Evolutionary conservation across 257 asterid species (phyloP).

Genomic region (Gardenia jasminoides): DNA sequence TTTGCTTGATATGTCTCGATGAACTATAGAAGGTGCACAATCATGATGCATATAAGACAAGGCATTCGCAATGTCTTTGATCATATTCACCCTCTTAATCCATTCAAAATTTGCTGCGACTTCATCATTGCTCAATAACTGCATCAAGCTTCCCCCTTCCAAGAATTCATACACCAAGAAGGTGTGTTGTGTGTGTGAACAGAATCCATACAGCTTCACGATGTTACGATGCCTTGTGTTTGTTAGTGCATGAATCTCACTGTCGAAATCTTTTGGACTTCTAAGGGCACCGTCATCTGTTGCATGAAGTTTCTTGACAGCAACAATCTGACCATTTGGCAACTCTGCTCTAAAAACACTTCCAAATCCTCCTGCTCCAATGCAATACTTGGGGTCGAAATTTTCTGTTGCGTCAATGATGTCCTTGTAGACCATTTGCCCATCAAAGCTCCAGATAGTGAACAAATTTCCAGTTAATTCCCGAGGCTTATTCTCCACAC

Average conservation of each 20-base stretch:
- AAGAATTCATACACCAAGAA: slow-evolving; percentile 36
- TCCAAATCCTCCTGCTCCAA: slow-evolving; percentile 32
- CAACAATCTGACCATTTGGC: slow-evolving; percentile 26
- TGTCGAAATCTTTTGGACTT: slow-evolving; percentile 13
- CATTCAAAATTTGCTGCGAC: slow-evolving; percentile 24
- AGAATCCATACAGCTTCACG: slow-evolving; percentile 33
- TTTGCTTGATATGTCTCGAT: slow-evolving; percentile 37
- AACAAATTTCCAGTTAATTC: slow-evolving; percentile 10
- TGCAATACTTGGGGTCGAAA: slow-evolving; percentile 18
- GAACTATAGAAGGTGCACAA: slow-evolving; percentile 36
- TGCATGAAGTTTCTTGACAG: slow-evolving; percentile 28
- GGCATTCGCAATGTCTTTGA: slow-evolving; percentile 31
- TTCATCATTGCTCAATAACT: slow-evolving; percentile 12
- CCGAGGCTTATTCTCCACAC: neutral
- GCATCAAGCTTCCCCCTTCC: slow-evolving; percentile 29
- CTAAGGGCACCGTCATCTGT: slow-evolving; percentile 4
- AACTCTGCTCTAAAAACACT: slow-evolving; percentile 28
- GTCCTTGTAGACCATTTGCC: slow-evolving; percentile 25
- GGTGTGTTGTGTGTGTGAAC: slow-evolving; percentile 22
- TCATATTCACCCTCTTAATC: slow-evolving; percentile 25
- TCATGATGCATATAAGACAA: slow-evolving; percentile 37
- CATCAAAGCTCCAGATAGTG: slow-evolving; percentile 28
- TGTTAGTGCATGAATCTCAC: slow-evolving; percentile 26
- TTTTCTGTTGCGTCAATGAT: slow-evolving; percentile 31
- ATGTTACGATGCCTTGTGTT: slow-evolving; percentile 30